Evolutionary conservation across 2,329 filamentous ascomycete species (phyloP).

Genomic region (Xylaria sp.): DNA sequence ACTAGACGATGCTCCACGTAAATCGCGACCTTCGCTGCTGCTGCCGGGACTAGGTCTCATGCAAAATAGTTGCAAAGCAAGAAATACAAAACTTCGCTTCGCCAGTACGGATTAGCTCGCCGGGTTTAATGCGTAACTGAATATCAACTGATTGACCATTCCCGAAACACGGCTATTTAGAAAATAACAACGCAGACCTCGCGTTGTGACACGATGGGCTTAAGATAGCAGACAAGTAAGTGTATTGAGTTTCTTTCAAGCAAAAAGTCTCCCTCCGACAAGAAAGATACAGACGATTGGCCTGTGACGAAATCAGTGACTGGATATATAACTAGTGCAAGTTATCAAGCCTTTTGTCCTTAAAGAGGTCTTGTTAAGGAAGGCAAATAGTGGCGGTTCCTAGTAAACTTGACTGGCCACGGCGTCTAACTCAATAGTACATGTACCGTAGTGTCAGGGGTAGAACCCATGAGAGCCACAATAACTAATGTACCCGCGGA

Average conservation of each 20-base stretch:
- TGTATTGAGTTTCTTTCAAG: background rate
- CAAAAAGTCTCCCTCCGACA: background rate
- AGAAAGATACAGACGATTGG: background rate
- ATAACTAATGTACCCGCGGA: background rate
- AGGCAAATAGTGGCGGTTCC: background rate
- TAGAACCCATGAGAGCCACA: background rate
- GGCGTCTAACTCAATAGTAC: too few species aligned
- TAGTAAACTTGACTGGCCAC: background rate
- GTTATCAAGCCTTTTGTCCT: background rate
- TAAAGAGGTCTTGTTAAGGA: background rate
- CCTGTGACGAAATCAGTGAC: background rate
- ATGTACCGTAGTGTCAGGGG: background rate
- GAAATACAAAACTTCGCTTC: constrained; percentile 26
- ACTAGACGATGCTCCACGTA: constrained; percentile 7
- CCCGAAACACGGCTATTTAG: constrained; percentile 28
- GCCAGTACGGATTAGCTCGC: background rate
- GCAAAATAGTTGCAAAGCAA: constrained; percentile 19
- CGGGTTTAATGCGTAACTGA: constrained; percentile 12
- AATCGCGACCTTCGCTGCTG: constrained; percentile 8
- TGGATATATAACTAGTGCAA: background rate
- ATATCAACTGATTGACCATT: constrained; percentile 14
- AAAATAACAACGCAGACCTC: constrained; percentile 26
- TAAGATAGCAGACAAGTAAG: too few species aligned
- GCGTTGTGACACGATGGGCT: constrained; percentile 6
- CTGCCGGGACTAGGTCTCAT: constrained; percentile 22